Evolutionary conservation across 352 stramenopile genomes (phyloP).

Genomic region (Phytophthora cactorum): DNA sequence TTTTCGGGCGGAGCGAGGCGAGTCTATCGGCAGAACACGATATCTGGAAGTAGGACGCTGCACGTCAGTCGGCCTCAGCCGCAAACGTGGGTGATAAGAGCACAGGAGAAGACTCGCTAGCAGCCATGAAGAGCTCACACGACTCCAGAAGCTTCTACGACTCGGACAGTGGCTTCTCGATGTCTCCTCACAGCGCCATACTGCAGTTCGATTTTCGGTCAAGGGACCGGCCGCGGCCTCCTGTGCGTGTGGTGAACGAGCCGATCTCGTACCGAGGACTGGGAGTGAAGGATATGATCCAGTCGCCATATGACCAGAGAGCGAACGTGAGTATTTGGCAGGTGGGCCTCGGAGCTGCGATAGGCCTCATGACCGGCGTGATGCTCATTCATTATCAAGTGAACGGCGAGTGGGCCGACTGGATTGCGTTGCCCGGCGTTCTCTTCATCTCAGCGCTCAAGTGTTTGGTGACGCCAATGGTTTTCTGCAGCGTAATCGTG

Average conservation of each 20-base stretch:
- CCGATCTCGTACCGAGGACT: slow-evolving; percentile 36
- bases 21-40: slow-evolving; percentile 20
- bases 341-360: slow-evolving; percentile 45
- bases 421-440: slow-evolving; percentile 63
- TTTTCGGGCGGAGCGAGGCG: slow-evolving; percentile 12
- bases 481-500: slow-evolving; percentile 71
- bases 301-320: slow-evolving; percentile 51
- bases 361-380: slow-evolving; percentile 53
- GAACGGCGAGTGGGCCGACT: slow-evolving; percentile 38
- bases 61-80: slow-evolving; percentile 13
- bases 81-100: slow-evolving; percentile 13
- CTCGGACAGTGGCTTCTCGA: slow-evolving; percentile 43
- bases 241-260: slow-evolving; percentile 9
- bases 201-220: slow-evolving; percentile 40
- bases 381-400: slow-evolving; percentile 54
- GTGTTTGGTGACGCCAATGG: slow-evolving; percentile 72
- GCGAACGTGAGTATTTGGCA: slow-evolving; percentile 53
- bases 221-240: slow-evolving; percentile 19
- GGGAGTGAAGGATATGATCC: slow-evolving; percentile 56
- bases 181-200: slow-evolving; percentile 37
- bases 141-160: slow-evolving; percentile 29
- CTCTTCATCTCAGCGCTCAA: slow-evolving; percentile 72
- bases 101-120: not conserved
- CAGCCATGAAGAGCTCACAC: slow-evolving; percentile 31
- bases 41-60: slow-evolving; percentile 12